These are phyloP conservation scores for Thraustochytrium sp. DNA, from an alignment of 352 stramenopile genomes.

Conservation along the genomic window DNA sequence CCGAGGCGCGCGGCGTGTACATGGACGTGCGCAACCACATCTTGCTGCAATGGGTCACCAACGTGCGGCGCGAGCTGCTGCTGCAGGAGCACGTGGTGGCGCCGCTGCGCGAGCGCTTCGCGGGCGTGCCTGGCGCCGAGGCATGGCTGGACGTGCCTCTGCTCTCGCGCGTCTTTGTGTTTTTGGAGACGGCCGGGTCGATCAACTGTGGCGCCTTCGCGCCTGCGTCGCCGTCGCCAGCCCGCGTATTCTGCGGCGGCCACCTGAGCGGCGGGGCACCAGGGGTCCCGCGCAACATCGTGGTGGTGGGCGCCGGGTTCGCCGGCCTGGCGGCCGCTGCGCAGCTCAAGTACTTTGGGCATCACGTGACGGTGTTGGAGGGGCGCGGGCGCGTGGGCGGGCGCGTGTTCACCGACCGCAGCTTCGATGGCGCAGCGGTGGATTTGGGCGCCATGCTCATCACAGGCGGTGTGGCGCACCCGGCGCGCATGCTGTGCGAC, in stretches of 20 bases:
- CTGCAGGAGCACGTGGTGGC: slow-evolving; percentile 27
- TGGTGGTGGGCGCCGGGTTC: slow-evolving; percentile 67
- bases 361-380: slow-evolving; percentile 68
- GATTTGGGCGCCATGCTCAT: slow-evolving; percentile 66
- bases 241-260: neutral
- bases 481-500: slow-evolving; percentile 45
- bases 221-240: neutral
- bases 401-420: slow-evolving; percentile 51
- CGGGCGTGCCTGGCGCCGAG: neutral
- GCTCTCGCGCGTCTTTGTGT: slow-evolving; percentile 17
- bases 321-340: slow-evolving; percentile 63
- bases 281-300: slow-evolving; percentile 51
- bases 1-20: neutral
- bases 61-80: slow-evolving; percentile 5
- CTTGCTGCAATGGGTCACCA: neutral
- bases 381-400: slow-evolving; percentile 60
- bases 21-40: slow-evolving; percentile 42
- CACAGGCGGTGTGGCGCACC: slow-evolving; percentile 62
- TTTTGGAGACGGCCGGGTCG: slow-evolving; percentile 24
- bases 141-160: neutral
- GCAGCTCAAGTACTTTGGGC: slow-evolving; percentile 61
- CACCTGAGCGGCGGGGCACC: neutral
- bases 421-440: slow-evolving; percentile 45
- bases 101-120: neutral
- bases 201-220: slow-evolving; percentile 25